A percentile compares a stretch with the other conserved stretches of the same genome.
Evolutionary conservation across 2,329 filamentous ascomycete genomes (phyloP).

Genomic region (Knufia petricola): DNA sequence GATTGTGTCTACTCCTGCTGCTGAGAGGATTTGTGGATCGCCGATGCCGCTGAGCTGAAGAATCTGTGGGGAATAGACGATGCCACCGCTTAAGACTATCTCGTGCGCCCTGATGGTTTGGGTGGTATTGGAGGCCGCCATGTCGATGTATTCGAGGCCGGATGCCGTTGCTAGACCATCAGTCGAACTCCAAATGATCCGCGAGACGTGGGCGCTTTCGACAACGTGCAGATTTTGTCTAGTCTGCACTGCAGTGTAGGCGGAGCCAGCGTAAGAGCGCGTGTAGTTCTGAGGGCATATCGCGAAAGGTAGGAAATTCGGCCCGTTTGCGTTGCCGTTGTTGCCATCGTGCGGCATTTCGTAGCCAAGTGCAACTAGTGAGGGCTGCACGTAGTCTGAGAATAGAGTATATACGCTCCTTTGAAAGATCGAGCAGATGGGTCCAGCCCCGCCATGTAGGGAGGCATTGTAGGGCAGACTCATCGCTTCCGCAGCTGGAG

Average conservation of each 20-base stretch:
- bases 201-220: not conserved
- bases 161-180: not conserved
- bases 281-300: not conserved
- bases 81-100: conserved; percentile 36
- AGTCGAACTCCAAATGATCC: not conserved
- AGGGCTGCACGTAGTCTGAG: not conserved
- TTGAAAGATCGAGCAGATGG: conserved; percentile 1
- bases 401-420: not conserved
- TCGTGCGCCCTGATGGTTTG: conserved; percentile 23
- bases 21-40: conserved; percentile 27
- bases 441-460: not conserved
- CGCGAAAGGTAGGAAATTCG: not conserved
- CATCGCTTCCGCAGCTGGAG: not conserved
- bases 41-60: conserved; percentile 46
- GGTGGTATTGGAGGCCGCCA: not conserved
- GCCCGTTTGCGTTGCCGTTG: not conserved
- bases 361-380: not conserved
- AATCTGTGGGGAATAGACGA: conserved; percentile 35
- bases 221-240: not conserved
- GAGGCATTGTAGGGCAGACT: not conserved
- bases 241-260: not conserved
- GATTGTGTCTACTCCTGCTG: conserved; percentile 33
- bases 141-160: not conserved
- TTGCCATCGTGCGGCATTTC: conserved; percentile 1
- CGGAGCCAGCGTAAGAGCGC: not conserved